Base-by-base conservation (phyloP, 768 basidiomycete genomes). In the Hygrophorus pudorinus region DNA sequence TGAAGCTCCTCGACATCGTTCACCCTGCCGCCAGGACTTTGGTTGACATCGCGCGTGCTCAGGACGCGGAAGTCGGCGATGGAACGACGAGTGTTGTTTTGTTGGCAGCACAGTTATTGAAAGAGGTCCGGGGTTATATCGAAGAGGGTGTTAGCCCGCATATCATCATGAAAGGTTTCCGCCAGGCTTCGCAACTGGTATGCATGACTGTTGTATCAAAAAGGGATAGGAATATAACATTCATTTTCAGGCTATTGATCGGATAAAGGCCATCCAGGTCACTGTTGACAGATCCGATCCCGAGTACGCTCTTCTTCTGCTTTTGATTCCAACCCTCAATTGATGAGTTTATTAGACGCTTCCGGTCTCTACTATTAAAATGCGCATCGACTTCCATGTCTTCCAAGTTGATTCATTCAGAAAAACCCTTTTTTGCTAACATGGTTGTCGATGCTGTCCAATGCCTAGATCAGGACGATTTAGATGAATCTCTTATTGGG, bases 381-480 rank as follows among this genome's bases (percentile, higher is more conserved):
- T 96, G 92, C 64, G 96, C 96, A 20, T 84, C 92, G 20, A 99
- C 96, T 2, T 94, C 96, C n/a, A 97, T 98, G 94, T 98, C 96
- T 12, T 98, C 94, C 49, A 99, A 98, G 65, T 79, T 98, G 48
- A 97, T 99, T 55, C 94, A 97, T 61, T 91, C 90, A 11, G 90
- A 97, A 67, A 98, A 96, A 58, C 96, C 94, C 1, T 98, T 98
- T 70, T 99, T 99, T 71, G 88, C 93, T 9, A 80, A 85, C 51
- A 98, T 99, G 93, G 96, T 96, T 40, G 96, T 99, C 38, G 91
- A 98, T 56, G 93, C 96, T 30, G 91, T 99, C 39, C 78, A 82
- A 51, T 90, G 80, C 44, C 72, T 98, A 28, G 93, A 98, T 65
- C 91, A 88, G 57, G 77, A 85, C 35, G 91, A 96, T 53, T 76